Conservation (phyloP, 176 grass and related monocot genomes). For the Miscanthus lutarioriparius region DNA sequence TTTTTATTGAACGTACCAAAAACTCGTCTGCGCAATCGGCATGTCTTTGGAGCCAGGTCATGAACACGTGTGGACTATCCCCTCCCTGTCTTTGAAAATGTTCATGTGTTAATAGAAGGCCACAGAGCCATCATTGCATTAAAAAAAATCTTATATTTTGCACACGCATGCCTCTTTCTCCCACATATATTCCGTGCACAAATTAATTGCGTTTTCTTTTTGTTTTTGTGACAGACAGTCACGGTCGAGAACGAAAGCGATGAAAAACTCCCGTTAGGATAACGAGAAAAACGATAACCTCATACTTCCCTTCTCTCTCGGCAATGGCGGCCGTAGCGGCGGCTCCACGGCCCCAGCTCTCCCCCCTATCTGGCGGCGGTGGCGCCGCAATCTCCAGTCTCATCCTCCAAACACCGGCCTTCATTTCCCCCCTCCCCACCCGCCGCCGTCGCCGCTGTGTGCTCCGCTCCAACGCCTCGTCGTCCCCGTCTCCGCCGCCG, state of each 20-base stretch:
- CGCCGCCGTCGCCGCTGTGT: slow-evolving; percentile 18
- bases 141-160: too few species aligned
- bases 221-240: not conserved
- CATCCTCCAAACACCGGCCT: not conserved
- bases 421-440: not conserved
- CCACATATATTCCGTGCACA: not conserved
- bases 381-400: not conserved
- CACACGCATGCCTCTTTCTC: not conserved
- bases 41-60: too few species aligned
- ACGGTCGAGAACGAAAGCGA: not conserved
- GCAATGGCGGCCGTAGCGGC: slow-evolving; percentile 37
- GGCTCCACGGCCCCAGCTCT: slow-evolving; percentile 28
- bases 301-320: not conserved
- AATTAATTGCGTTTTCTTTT: not conserved
- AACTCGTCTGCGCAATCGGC: too few species aligned
- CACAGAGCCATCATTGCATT: too few species aligned
- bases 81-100: too few species aligned
- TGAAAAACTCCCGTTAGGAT: slow-evolving; percentile 25
- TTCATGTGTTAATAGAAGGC: too few species aligned
- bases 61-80: too few species aligned
- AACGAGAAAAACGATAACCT: slow-evolving; percentile 39
- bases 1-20: too few species aligned
- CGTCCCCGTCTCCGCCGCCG: slow-evolving; percentile 52
- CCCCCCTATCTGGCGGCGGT: slow-evolving; percentile 1
- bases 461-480: slow-evolving; percentile 41